Evolutionary conservation across 164 flowering plant species (phyloP).

Genomic region (Magnolia sinica): DNA sequence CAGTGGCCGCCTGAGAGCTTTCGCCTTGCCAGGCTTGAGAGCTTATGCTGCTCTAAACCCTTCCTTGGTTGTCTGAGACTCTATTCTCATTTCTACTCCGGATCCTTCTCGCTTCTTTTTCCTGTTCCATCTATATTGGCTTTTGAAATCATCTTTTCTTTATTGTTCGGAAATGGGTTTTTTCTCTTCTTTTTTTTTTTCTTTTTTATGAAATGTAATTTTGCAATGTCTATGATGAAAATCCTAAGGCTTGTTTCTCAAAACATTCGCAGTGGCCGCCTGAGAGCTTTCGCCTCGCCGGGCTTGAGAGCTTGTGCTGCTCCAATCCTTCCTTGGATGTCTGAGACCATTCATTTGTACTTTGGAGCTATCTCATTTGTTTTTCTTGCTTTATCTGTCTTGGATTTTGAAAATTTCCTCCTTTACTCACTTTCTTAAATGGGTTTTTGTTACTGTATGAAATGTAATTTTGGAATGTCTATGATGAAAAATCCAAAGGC

Average conservation of each 20-base stretch:
- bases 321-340: slow-evolving; percentile 16
- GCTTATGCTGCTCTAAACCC: slow-evolving; percentile 4
- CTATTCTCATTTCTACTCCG: background rate
- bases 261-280: slow-evolving; percentile 77
- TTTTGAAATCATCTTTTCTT: background rate
- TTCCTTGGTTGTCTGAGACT: slow-evolving; percentile 14
- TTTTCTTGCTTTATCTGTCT: background rate
- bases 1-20: slow-evolving; percentile 70
- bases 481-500: slow-evolving; percentile 45
- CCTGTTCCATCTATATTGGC: background rate
- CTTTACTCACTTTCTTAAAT: background rate
- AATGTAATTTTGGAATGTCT: slow-evolving; percentile 10
- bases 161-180: background rate
- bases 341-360: background rate
- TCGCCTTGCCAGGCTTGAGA: slow-evolving; percentile 35
- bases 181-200: no score
- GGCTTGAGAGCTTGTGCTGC: slow-evolving; percentile 16
- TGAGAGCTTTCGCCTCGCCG: slow-evolving; percentile 52
- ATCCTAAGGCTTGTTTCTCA: slow-evolving; percentile 53
- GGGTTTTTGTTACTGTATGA: background rate
- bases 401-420: no score
- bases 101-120: background rate
- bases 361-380: background rate
- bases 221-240: slow-evolving; percentile 34
- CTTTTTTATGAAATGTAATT: background rate